A percentile compares a stretch with the other conserved stretches of the same genome.
Evolutionary conservation across 306 rosid genomes (phyloP).

Genomic region (Alnus glutinosa): DNA sequence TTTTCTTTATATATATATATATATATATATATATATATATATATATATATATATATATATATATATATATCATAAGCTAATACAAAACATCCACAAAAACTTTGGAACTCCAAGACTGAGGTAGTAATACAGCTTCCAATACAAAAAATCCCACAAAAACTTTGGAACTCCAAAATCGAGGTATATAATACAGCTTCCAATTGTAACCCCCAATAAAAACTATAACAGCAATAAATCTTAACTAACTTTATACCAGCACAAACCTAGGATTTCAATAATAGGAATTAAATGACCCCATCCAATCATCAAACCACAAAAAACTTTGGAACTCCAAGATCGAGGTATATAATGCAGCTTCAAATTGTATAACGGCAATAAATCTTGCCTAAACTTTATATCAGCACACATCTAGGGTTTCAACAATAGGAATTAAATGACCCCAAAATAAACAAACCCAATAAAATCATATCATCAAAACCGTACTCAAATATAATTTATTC

Average conservation of each 20-base stretch:
- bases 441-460: constrained; percentile 3
- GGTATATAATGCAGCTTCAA: no score
- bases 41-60: no score
- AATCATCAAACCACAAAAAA: background rate
- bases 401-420: background rate
- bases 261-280: background rate
- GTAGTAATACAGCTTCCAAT: background rate
- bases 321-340: background rate
- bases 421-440: background rate
- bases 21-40: no score
- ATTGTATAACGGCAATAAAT: background rate
- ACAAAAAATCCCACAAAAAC: background rate
- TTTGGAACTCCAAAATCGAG: background rate
- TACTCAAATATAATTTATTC: background rate
- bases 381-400: background rate
- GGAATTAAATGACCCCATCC: background rate
- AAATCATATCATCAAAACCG: background rate
- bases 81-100: background rate
- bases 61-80: background rate
- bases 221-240: background rate
- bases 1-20: no score
- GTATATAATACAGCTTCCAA: background rate
- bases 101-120: background rate
- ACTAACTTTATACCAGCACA: background rate
- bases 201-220: background rate